Percentiles rank a stretch among this genome's conserved stretches.
phyloP scores from a whole-genome alignment of 2,329 filamentous ascomycete genomes.

The Aspergillus ochraceoroseus region DNA sequence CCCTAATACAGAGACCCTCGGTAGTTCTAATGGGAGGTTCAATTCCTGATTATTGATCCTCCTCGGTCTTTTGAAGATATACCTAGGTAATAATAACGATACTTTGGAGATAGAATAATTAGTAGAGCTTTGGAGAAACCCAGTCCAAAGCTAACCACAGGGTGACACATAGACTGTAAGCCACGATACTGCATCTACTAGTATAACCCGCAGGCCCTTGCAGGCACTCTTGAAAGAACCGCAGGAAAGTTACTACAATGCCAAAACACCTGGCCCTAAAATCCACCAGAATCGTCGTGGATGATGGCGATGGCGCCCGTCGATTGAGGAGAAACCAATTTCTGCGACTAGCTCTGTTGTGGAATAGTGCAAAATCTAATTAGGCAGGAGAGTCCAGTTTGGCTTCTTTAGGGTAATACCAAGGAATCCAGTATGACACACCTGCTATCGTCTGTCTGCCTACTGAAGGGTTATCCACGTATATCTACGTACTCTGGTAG shows the following conservation, averaged over 20 bases:
- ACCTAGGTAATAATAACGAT: slow-evolving; percentile 1
- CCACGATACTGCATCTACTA: slow-evolving; percentile 8
- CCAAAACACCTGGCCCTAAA: slow-evolving; percentile 3
- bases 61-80: too few species aligned
- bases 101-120: background rate
- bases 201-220: slow-evolving; percentile 13
- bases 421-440: too few species aligned
- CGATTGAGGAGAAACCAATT: background rate
- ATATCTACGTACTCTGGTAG: too few species aligned
- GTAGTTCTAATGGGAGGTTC: too few species aligned
- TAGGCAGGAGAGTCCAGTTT: background rate
- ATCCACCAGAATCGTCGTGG: slow-evolving; percentile 13
- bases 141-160: too few species aligned
- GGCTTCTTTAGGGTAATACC: background rate
- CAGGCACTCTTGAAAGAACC: slow-evolving; percentile 12
- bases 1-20: too few species aligned
- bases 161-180: slow-evolving; percentile 14
- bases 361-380: background rate
- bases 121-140: too few species aligned
- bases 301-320: too few species aligned
- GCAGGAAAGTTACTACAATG: slow-evolving; percentile 3
- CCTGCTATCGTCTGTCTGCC: background rate
- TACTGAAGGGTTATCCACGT: too few species aligned
- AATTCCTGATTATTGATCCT: too few species aligned
- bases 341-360: background rate